phyloP scores from a whole-genome alignment of 1,139 yeast genomes.

The Kodamaea sp. region DNA sequence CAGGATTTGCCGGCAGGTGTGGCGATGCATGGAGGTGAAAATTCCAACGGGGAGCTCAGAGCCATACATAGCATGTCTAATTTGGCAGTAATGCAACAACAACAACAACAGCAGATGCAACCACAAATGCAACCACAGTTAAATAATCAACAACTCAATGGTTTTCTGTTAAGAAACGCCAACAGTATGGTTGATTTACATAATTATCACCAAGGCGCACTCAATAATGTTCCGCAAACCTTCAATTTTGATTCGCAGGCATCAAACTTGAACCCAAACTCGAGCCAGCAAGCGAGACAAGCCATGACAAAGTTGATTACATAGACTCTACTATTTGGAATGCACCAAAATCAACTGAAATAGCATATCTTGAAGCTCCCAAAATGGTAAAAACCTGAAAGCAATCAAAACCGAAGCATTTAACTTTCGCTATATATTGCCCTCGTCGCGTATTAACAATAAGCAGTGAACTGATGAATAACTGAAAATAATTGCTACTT shows the following conservation, averaged over 20 bases:
- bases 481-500: no score
- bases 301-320: conserved; percentile 3
- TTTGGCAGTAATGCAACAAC: conserved; percentile 21
- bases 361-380: no score
- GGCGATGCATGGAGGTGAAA: conserved; percentile 1
- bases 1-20: conserved; percentile 7
- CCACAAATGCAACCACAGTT: conserved; percentile 6
- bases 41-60: conserved; percentile 21
- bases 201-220: conserved; percentile 10
- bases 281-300: conserved; percentile 1
- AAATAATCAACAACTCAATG: conserved; percentile 5
- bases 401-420: background rate
- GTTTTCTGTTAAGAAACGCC: conserved; percentile 26
- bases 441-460: no score
- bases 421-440: no score
- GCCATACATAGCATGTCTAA: conserved; percentile 40
- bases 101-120: conserved; percentile 4
- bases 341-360: no score
- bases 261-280: background rate
- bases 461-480: no score
- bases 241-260: no score
- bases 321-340: no score
- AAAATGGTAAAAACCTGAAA: background rate
- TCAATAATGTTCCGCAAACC: no score
- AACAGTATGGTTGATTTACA: conserved; percentile 38